Conservation (phyloP, 306 rosid genomes). For the Pterocarpus macrocarpus region DNA sequence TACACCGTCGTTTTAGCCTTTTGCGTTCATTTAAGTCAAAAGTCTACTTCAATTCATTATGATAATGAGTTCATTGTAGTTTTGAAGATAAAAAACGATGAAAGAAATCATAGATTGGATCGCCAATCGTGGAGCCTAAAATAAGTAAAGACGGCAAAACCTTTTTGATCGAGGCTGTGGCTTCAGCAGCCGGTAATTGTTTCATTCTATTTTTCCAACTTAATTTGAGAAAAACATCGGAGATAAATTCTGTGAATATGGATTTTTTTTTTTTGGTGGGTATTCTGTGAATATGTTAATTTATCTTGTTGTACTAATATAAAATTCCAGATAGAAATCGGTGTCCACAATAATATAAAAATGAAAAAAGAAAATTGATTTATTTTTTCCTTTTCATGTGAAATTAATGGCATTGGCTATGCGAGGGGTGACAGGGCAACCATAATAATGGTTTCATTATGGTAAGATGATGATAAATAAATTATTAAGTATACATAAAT, state of each 20-base stretch:
- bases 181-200: neutral
- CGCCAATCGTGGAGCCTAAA: neutral
- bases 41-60: slow-evolving; percentile 22
- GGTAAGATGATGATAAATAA: neutral
- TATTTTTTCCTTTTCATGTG: neutral
- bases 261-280: too few relatives aligned
- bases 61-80: neutral
- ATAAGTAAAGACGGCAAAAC: slow-evolving; percentile 25
- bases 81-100: neutral
- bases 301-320: too few relatives aligned
- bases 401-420: slow-evolving; percentile 4
- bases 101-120: slow-evolving; percentile 11
- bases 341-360: neutral
- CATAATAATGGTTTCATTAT: neutral
- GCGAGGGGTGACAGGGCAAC: slow-evolving; percentile 30
- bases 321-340: neutral
- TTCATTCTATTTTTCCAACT: neutral
- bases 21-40: slow-evolving; percentile 36
- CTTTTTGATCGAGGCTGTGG: neutral
- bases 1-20: slow-evolving; percentile 26
- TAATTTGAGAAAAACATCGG: neutral
- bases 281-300: neutral
- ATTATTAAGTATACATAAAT: too few relatives aligned
- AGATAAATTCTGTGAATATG: neutral
- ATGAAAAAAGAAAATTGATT: neutral